These are phyloP conservation scores for Fragaria iinumae DNA, from an alignment of 306 rosid genomes.

Conservation along the genomic window DNA sequence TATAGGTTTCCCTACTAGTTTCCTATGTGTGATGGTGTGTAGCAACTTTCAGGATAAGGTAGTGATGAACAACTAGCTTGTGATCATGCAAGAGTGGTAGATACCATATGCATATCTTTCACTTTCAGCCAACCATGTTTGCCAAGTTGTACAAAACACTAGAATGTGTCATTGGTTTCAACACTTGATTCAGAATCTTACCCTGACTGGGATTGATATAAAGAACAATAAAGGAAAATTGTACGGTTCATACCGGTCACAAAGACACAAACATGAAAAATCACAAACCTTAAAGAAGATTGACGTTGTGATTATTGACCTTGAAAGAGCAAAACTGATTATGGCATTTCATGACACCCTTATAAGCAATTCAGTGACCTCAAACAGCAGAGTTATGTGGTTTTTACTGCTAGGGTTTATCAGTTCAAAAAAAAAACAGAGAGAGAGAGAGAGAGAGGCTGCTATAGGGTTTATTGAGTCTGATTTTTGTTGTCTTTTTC, in stretches of 20 bases:
- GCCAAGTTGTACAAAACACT: neutral
- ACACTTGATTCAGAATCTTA: neutral
- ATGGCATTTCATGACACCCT: neutral
- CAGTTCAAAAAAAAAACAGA: too few species aligned
- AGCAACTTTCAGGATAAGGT: conserved; percentile 7
- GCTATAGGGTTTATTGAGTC: too few species aligned
- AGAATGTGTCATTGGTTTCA: neutral
- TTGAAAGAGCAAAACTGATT: neutral
- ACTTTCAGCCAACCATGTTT: conserved; percentile 1
- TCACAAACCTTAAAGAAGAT: neutral
- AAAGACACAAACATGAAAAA: neutral
- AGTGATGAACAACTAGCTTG: neutral
- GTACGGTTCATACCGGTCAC: neutral
- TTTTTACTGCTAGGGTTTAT: too few species aligned
- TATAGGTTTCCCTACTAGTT: neutral
- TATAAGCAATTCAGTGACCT: neutral
- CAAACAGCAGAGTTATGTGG: too few species aligned
- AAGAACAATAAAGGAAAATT: neutral
- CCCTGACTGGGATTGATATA: neutral
- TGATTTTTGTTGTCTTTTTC: too few species aligned
- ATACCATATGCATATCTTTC: neutral
- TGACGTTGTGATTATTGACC: neutral
- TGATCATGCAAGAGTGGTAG: neutral
- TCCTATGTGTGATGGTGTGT: conserved; percentile 1
- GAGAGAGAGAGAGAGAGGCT: too few species aligned